Evolutionary conservation across 139 green algal genomes (phyloP), one percentile per base, ranked within the genome.

Genomic region (Astrephomene gubernaculifera): DNA sequence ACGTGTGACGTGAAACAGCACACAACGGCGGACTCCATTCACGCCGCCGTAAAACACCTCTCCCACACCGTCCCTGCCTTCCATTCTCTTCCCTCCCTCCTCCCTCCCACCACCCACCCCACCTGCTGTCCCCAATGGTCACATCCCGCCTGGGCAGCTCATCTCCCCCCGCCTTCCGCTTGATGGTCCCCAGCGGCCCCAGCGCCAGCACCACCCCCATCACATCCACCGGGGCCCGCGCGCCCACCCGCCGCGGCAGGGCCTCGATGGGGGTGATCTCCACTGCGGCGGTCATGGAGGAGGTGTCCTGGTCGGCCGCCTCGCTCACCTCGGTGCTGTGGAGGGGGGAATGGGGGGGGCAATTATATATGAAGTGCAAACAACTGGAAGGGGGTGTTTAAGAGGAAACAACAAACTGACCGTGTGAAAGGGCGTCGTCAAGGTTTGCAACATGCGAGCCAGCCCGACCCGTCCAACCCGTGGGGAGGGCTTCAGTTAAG

Each of bases 91-190:
- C 38, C 38, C 38, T 36, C 7, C 38, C 2, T 41, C 79, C 19
- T 31, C 22, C 74, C 74, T 1, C 52, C 9, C 14, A 12, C 14
- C 25, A 36, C 12, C 19, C 43, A 9, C 22, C 72, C 4, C 83
- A 91, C 88, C 89, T 92, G 39, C 87, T 75, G 91, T 98, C 95
- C 0, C 90, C 86, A 0, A 98, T 43, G 2, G 93, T 96, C 65
- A 98, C 73, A 69, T 97, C 94, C 4, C 95, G 80, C 9, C 92
- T 65, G 4, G 82, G 52, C 35, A 98, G 70, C 90, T 98, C 96
- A 2, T 65, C 89, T n/a, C 88, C 76, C 87, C 98, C 95, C 6
- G 73, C 87, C 90, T 97, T 97, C 60, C 96, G 92, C 89, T 98
- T 98, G 27, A 98, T 85, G 9, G 87, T 92, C 76, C 92, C 90